Percentiles rank a stretch among this genome's conserved stretches.
Evolutionary conservation across 2,329 filamentous ascomycete species (phyloP).

Genomic region (Paraphoma sp.): DNA sequence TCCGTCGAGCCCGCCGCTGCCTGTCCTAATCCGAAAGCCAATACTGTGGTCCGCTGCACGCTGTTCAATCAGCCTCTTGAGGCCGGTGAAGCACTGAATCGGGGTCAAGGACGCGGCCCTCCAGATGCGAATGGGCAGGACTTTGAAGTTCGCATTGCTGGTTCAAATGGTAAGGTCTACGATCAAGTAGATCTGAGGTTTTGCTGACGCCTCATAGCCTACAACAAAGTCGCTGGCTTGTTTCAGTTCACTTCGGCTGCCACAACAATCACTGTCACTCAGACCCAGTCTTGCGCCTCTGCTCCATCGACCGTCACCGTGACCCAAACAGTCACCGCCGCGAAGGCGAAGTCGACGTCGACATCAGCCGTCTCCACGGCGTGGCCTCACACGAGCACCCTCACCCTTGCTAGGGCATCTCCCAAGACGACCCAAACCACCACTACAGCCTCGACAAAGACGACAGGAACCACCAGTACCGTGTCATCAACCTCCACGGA

Average conservation of each 20-base stretch:
- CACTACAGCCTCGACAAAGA: no score
- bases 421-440: no score
- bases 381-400: neutral
- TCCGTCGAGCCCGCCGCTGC: constrained; percentile 5
- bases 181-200: neutral
- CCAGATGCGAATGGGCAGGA: constrained; percentile 10
- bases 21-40: constrained; percentile 25
- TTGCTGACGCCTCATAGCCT: neutral
- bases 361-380: neutral
- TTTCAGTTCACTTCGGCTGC: no score
- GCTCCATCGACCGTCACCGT: no score
- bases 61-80: constrained; percentile 13
- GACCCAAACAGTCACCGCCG: no score
- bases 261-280: no score
- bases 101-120: constrained; percentile 14
- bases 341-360: no score
- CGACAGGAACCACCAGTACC: no score
- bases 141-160: constrained; percentile 15
- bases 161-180: constrained; percentile 18
- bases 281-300: no score
- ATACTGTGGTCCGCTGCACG: constrained; percentile 14
- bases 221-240: neutral
- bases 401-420: no score
- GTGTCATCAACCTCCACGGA: no score
- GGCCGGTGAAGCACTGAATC: constrained; percentile 8